Conservation (phyloP, 495 filamentous ascomycete genomes). For the Xylaria venustula region DNA sequence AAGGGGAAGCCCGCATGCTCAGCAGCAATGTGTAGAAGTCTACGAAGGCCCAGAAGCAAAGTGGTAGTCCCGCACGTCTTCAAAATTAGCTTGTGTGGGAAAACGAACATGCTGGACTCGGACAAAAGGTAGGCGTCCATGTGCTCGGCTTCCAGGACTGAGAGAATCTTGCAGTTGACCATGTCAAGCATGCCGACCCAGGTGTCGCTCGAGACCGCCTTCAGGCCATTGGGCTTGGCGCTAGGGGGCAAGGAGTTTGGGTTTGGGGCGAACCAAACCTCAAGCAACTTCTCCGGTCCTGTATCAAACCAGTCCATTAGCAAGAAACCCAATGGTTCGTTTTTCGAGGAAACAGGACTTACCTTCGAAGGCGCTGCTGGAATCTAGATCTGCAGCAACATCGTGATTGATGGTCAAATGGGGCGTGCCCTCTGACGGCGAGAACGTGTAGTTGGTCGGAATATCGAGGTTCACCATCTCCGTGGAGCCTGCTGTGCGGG, state of each 20-base stretch:
- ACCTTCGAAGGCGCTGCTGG: conserved; percentile 96
- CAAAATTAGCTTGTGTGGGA: conserved; percentile 96
- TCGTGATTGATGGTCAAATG: conserved; percentile 96
- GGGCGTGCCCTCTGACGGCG: conserved; percentile 77
- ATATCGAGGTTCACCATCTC: conserved; percentile 84
- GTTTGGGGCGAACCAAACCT: conserved; percentile 96
- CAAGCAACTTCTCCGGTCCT: conserved; percentile 96
- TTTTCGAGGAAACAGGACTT: conserved; percentile 15
- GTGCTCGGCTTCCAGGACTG: conserved; percentile 88
- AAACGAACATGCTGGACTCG: conserved; percentile 99
- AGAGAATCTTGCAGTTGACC: conserved; percentile 98
- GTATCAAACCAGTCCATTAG: neutral
- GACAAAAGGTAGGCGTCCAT: conserved; percentile 97
- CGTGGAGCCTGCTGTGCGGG: conserved; percentile 31
- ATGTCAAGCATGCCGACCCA: conserved; percentile 98
- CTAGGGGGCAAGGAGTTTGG: conserved; percentile 67
- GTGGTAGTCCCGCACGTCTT: conserved; percentile 99
- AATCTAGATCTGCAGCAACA: conserved; percentile 91
- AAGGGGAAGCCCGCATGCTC: conserved; percentile 81
- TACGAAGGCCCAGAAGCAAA: conserved; percentile 80
- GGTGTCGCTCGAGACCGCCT: conserved; percentile 74
- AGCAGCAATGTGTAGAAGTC: conserved; percentile 87
- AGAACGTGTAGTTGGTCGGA: conserved; percentile 74
- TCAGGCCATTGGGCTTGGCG: conserved; percentile 74
- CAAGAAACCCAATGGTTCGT: neutral